Evolutionary conservation across 352 stramenopile species (phyloP).

Genomic region (Phytophthora melonis): DNA sequence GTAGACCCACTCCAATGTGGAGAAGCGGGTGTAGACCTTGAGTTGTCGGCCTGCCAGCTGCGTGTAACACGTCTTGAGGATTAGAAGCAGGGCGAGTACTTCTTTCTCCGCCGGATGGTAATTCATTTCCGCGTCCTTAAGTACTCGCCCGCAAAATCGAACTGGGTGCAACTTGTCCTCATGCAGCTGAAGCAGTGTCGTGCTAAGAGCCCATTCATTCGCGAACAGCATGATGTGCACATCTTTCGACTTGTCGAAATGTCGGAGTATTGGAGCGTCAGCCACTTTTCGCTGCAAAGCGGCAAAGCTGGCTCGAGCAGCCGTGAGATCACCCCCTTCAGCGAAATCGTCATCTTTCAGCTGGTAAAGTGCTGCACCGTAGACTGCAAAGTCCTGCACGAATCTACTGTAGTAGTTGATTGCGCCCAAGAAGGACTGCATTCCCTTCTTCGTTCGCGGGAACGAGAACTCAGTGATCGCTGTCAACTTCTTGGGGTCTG

Average conservation of each 20-base stretch:
- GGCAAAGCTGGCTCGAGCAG: neutral
- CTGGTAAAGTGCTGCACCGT: slow-evolving; percentile 26
- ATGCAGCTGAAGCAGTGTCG: neutral
- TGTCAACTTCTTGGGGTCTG: slow-evolving; percentile 20
- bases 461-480: slow-evolving; percentile 17
- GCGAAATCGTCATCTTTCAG: slow-evolving; percentile 14
- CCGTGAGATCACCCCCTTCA: neutral
- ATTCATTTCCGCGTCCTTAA: slow-evolving; percentile 14
- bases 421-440: slow-evolving; percentile 30
- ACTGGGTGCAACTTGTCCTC: slow-evolving; percentile 18
- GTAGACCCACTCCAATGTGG: slow-evolving; percentile 27
- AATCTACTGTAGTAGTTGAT: slow-evolving; percentile 45
- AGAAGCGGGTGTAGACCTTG: slow-evolving; percentile 27
- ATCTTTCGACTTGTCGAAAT: neutral
- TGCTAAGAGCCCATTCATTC: neutral
- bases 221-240: neutral
- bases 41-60: slow-evolving; percentile 5
- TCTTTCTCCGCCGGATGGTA: slow-evolving; percentile 21
- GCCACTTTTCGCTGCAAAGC: neutral
- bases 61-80: slow-evolving; percentile 20
- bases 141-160: neutral
- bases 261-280: neutral
- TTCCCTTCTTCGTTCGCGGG: slow-evolving; percentile 20
- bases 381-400: slow-evolving; percentile 31
- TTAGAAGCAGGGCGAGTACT: slow-evolving; percentile 14